Conservation (phyloP, 2,329 filamentous ascomycete genomes). For the Ophiostoma himal-ulmi region DNA sequence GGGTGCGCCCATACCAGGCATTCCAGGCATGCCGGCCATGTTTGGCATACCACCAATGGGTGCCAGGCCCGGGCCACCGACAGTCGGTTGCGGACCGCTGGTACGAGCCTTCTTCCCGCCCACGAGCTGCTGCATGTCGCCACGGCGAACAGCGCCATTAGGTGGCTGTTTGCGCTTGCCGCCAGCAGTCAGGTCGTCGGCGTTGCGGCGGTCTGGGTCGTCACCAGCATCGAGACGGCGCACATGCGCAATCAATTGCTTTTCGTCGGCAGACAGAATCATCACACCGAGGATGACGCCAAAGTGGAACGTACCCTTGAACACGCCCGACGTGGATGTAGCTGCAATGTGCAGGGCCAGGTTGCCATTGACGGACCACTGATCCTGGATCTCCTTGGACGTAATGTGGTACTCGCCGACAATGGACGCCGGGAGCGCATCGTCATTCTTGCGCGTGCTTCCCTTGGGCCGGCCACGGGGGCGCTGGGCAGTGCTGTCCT, state of each 20-base stretch:
- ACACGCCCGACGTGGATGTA: conserved; percentile 29
- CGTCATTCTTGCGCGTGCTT: conserved; percentile 26
- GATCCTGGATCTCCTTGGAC: conserved; percentile 28
- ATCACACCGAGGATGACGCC: conserved; percentile 32
- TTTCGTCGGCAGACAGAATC: conserved; percentile 29
- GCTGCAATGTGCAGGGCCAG: conserved; percentile 29
- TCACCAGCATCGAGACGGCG: conserved; percentile 27
- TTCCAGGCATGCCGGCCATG: conserved; percentile 22
- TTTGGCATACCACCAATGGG: conserved; percentile 15
- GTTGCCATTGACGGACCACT: conserved; percentile 29
- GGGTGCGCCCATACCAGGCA: conserved; percentile 19
- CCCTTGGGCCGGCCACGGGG: conserved; percentile 28
- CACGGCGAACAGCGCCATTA: conserved; percentile 19
- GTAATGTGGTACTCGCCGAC: conserved; percentile 31
- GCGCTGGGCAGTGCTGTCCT: conserved; percentile 23
- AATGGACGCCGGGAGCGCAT: conserved; percentile 24
- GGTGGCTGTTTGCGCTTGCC: conserved; percentile 28
- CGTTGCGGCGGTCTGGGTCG: conserved; percentile 23
- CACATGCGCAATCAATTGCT: conserved; percentile 29
- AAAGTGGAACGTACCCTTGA: conserved; percentile 32
- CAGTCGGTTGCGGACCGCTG: conserved; percentile 5
- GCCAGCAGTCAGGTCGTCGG: conserved; percentile 13
- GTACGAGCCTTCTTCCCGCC: conserved; percentile 18
- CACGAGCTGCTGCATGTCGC: conserved; percentile 20
- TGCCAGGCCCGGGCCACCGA: conserved; percentile 11